Percentiles rank a stretch among this genome's conserved stretches.
phyloP scores from a whole-genome alignment of 495 filamentous ascomycete genomes.

The Penicillium samsonianum region DNA sequence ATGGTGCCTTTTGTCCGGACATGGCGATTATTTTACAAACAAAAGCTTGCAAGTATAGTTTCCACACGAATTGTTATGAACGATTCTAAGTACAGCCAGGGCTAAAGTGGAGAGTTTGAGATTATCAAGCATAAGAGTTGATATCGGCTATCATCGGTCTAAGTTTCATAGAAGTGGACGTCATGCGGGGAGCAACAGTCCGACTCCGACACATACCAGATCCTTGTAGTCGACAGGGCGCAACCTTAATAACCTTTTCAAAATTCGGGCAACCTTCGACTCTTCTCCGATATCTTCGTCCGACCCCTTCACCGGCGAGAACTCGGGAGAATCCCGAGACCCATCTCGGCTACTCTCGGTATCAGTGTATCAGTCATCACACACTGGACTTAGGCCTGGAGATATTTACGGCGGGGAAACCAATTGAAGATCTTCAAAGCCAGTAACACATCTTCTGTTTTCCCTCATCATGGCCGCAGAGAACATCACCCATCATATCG shows the following conservation, averaged over 20 bases:
- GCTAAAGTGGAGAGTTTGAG: too few species aligned
- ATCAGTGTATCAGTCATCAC: slow-evolving; percentile 1
- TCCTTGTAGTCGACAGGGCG: too few species aligned
- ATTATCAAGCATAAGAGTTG: too few species aligned
- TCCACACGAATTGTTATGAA: too few species aligned
- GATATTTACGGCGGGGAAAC: neutral
- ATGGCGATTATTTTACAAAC: too few species aligned
- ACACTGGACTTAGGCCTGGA: neutral
- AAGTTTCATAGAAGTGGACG: neutral
- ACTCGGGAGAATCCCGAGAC: neutral
- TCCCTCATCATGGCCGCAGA: neutral
- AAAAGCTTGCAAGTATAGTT: too few species aligned
- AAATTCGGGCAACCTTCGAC: too few species aligned
- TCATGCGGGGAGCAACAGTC: neutral
- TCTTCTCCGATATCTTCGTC: neutral
- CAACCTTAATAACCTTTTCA: too few species aligned
- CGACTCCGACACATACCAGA: too few species aligned
- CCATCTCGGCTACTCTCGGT: slow-evolving; percentile 7
- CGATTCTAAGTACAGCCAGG: too few species aligned
- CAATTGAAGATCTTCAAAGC: neutral
- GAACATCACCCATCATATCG: slow-evolving; percentile 37
- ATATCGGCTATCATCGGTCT: neutral
- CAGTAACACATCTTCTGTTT: neutral
- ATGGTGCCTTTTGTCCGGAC: neutral
- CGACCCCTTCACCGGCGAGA: neutral